Evolutionary conservation across 768 basidiomycete genomes (phyloP).

Genomic region (Boletus sensibilis): DNA sequence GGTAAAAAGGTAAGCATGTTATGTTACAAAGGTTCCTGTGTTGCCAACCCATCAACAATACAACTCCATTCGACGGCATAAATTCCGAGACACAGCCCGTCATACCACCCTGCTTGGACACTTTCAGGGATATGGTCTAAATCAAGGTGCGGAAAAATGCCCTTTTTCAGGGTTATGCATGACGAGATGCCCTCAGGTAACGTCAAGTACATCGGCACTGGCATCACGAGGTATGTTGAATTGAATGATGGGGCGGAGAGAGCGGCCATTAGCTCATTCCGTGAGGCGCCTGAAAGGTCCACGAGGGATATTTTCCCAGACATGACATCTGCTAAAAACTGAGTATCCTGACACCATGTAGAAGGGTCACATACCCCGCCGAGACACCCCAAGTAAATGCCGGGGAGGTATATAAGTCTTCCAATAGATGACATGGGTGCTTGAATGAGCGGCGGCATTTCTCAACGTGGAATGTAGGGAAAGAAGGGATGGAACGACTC

Average conservation of each 20-base stretch:
- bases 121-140: constrained; percentile 38
- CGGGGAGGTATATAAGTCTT: constrained; percentile 42
- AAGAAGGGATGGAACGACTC: constrained; percentile 40
- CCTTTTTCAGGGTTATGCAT: constrained; percentile 25
- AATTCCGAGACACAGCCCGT: constrained; percentile 36
- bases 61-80: constrained; percentile 25
- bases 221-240: constrained; percentile 31
- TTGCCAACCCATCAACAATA: background rate
- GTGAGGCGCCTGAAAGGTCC: constrained; percentile 33
- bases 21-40: constrained; percentile 1
- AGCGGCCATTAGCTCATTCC: constrained; percentile 14
- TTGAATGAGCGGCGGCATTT: background rate
- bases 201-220: constrained; percentile 26
- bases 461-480: constrained; percentile 29
- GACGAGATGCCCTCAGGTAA: constrained; percentile 16
- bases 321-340: constrained; percentile 21
- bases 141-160: constrained; percentile 39
- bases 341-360: background rate
- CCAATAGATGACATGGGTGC: constrained; percentile 35
- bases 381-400: constrained; percentile 33
- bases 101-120: constrained; percentile 25
- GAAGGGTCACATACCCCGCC: constrained; percentile 18
- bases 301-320: constrained; percentile 21
- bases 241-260: constrained; percentile 13
- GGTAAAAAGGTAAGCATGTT: background rate